Evolutionary conservation across 2,329 filamentous ascomycete genomes (phyloP), one percentile per base, ranked within the genome.

Genomic region (Atkinsonella texensis): DNA sequence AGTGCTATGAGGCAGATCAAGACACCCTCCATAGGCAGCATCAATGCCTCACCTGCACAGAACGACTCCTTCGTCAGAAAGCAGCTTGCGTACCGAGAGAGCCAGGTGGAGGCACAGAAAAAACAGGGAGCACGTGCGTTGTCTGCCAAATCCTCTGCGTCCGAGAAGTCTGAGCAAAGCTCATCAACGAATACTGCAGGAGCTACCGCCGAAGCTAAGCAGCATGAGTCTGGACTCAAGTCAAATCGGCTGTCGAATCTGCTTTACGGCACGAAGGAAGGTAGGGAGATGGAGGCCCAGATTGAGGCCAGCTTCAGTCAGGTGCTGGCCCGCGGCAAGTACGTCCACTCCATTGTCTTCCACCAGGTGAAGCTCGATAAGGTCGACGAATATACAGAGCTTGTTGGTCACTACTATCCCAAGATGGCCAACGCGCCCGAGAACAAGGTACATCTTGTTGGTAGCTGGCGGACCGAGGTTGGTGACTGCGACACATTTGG

Each of bases 391-490:
- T 98, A 98, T 65, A 84, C 91, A 49, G 78, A 91, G 53, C 76
- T 97, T 48, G 88, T 97, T 13, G 89, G 93, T 54, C 76, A 79
- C 39, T 97, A 89, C 86, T 98, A 98, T 65, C 91, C 93, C 9
- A 82, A 80, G 64, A 89, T 97, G 78, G 93, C 93, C 45, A 77
- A 79, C 54, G 77, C 83, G 58, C 83, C 86, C 18, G 85, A 93
- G 70, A 95, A 97, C 71, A 91, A 91, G 71, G 91, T 98, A 59
- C 84, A 98, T 68, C 74, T 98, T 52, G 93, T 98, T 6, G 93
- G 93, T 61, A 97, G 91, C 74, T 98, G 93, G 93, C 83, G 91
- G 68, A 96, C 90, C 15, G 93, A 98, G 68, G 90, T 98, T 49
- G 93, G 93, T 55, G 91, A 98, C 62, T 94, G 89, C 66, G 89